Base-by-base conservation (phyloP, 1,284 basidiomycete species). In the Somion occarium region DNA sequence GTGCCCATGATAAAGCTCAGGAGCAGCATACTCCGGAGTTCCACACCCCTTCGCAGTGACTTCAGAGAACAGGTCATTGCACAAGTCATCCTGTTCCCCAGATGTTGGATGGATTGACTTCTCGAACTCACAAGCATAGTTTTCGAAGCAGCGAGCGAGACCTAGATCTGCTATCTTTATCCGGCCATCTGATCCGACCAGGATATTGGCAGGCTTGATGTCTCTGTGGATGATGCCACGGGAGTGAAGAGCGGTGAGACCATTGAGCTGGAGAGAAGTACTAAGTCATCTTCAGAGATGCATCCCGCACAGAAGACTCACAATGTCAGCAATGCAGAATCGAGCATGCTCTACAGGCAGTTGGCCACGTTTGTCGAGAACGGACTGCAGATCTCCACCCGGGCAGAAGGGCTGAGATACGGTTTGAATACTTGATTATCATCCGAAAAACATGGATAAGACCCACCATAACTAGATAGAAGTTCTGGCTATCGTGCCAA, bases 1-100 rank as follows among this genome's bases (percentile, higher is more conserved):
- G 53, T 78, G 79, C 64, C 83, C 80, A 25, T 83, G 72, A 30
- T 83, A 65, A 12, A 85, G 79, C 62, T 85, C 82, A n/a, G 83
- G 83, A 1, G 82, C 82, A 42, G 84, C 73, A 62, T 84, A 85
- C 65, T 76, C 74, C 38, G 72, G 74, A 18, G 80, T 82, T 15
- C 80, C 80, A 61, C 80, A 82, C 3, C 30, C 18, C 4, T 78
- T 83, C 64, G 80, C 81, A 46, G 82, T 84, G 37, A 82, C 20
- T 7, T 44, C 47, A 5, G 22, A 15, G 20, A 12, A 18, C 9
- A 27, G 19, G n/a, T 38, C 34, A 5, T 20, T 12, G 9, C 7
- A 18, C 7, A 13, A 15, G 30, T 20, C 5, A 7, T 39, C 24
- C 4, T 11, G 11, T 20, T 15, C 38, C 22, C 26, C 18, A 18